A percentile compares a stretch with the other conserved stretches of the same genome.
These are phyloP conservation scores for Sclerotinia borealis DNA, from an alignment of 2,329 filamentous ascomycete species.

Conservation along the genomic window DNA sequence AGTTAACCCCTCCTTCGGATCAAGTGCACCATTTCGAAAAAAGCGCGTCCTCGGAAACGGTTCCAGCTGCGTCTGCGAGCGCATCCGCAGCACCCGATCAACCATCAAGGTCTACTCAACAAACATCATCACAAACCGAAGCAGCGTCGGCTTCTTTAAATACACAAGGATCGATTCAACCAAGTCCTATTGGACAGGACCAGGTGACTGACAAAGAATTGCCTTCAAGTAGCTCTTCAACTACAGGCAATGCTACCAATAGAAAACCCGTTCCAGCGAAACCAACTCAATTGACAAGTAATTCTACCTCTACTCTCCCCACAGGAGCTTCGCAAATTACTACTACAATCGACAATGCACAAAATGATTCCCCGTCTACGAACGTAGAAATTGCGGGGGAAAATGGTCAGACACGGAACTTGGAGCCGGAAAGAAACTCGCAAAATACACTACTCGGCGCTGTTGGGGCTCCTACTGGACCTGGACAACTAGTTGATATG, in stretches of 20 bases:
- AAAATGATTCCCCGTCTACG: not conserved
- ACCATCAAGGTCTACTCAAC: not conserved
- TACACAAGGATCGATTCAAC: not conserved
- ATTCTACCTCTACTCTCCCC: not conserved
- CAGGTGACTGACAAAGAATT: not conserved
- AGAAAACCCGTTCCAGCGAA: not conserved
- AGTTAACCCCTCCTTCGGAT: conserved; percentile 5
- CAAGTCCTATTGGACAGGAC: not conserved
- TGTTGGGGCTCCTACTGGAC: not conserved
- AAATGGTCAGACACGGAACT: not conserved
- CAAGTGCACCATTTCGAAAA: not conserved
- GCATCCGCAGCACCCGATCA: not conserved
- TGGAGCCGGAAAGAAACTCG: not conserved
- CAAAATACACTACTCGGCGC: not conserved
- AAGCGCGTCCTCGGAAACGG: not conserved
- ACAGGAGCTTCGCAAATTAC: not conserved
- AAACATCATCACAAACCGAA: not conserved
- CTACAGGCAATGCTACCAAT: not conserved
- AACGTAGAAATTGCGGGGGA: not conserved
- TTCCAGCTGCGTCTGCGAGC: not conserved
- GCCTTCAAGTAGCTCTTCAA: not conserved
- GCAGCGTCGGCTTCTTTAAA: not conserved
- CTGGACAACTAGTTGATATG: not conserved
- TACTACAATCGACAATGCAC: not conserved
- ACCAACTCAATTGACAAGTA: not conserved